Percentiles rank a stretch among this genome's conserved stretches.
These are phyloP conservation scores for Mycena venus DNA, from an alignment of 768 basidiomycete species.

Conservation along the genomic window DNA sequence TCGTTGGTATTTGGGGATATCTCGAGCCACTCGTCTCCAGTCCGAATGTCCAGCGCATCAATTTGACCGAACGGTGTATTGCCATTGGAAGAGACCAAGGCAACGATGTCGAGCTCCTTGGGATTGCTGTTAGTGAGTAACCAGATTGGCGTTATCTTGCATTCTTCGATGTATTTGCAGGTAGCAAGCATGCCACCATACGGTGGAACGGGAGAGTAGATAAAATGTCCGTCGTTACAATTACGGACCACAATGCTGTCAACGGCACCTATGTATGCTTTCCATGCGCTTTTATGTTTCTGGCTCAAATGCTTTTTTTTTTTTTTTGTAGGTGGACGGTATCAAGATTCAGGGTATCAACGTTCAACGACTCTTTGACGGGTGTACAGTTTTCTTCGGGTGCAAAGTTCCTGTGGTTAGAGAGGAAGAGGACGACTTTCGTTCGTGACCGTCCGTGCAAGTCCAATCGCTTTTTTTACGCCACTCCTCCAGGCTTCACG, in stretches of 20 bases:
- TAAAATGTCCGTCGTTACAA: conserved; percentile 42
- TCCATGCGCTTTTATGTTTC: neutral
- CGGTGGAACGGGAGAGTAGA: conserved; percentile 40
- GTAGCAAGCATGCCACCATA: conserved; percentile 20
- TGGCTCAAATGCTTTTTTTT: too few species aligned
- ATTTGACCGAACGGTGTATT: neutral
- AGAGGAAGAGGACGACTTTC: conserved; percentile 63
- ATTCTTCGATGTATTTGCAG: neutral
- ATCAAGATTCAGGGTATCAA: conserved; percentile 52
- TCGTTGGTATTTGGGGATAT: conserved; percentile 4
- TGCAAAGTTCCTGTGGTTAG: conserved; percentile 44
- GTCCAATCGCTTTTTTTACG: neutral
- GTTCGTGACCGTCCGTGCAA: conserved; percentile 47
- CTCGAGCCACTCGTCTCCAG: conserved; percentile 15
- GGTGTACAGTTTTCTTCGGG: conserved; percentile 76
- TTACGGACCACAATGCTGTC: conserved; percentile 52
- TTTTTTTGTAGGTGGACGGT: conserved; percentile 66
- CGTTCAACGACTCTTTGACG: conserved; percentile 59
- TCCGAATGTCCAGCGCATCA: neutral
- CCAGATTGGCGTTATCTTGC: neutral
- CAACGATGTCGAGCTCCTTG: neutral
- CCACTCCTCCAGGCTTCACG: conserved; percentile 23
- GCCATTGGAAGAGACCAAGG: neutral
- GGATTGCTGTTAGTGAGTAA: conserved; percentile 24
- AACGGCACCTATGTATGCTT: conserved; percentile 62